Conservation (phyloP, 1,139 yeast genomes). For the Lodderomyces pseudojiufengensis region DNA sequence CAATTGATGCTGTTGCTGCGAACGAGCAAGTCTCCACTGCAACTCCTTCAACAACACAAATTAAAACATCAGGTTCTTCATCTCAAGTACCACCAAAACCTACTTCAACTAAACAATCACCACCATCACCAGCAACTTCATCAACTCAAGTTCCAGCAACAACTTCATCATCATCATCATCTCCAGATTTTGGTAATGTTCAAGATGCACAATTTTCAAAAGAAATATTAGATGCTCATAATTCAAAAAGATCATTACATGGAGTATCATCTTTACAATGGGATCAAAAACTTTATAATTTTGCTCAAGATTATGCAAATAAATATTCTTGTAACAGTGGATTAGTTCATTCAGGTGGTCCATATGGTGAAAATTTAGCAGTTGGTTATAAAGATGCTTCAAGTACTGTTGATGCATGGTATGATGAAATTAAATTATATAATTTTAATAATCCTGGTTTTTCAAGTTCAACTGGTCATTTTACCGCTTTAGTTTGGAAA, state of each 20-base stretch:
- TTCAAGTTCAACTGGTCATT: slow-evolving; percentile 67
- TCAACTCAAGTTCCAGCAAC: slow-evolving; percentile 10
- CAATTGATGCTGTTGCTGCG: slow-evolving; percentile 1
- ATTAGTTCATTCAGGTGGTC: slow-evolving; percentile 73
- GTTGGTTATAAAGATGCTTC: slow-evolving; percentile 57
- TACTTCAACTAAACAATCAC: slow-evolving; percentile 7
- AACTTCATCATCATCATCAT: slow-evolving; percentile 6
- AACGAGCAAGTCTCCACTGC: slow-evolving; percentile 10
- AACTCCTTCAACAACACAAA: slow-evolving; percentile 13
- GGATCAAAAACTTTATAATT: slow-evolving; percentile 57
- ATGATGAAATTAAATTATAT: slow-evolving; percentile 61
- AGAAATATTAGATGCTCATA: slow-evolving; percentile 55
- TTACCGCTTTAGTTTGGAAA: slow-evolving; percentile 87
- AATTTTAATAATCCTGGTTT: no score
- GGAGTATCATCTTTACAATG: slow-evolving; percentile 59
- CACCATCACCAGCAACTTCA: slow-evolving; percentile 5
- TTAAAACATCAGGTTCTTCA: slow-evolving; percentile 10
- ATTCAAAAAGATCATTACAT: slow-evolving; percentile 64
- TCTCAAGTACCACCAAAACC: slow-evolving; percentile 14
- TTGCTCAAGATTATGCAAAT: slow-evolving; percentile 71
- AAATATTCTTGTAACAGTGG: slow-evolving; percentile 64
- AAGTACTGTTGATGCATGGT: slow-evolving; percentile 77
- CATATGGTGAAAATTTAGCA: slow-evolving; percentile 86
- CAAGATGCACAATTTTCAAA: slow-evolving; percentile 11
- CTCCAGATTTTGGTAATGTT: slow-evolving; percentile 11